Conservation (phyloP, 2,329 filamentous ascomycete species). For the Westerdykella aurantiaca region DNA sequence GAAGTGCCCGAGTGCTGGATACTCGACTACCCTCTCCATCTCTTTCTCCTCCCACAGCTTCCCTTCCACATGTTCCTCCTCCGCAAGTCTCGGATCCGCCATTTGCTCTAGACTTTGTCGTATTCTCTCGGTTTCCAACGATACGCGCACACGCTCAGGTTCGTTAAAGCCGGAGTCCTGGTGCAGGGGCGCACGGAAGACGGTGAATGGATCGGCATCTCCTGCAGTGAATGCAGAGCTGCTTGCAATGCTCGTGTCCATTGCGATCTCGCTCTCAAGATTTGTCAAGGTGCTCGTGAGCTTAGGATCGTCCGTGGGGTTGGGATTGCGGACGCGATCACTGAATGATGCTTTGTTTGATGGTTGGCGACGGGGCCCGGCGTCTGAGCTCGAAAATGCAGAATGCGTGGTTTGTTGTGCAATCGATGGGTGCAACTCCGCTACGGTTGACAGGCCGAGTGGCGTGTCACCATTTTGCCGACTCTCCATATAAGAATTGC, state of each 20-base stretch:
- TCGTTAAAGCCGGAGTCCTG: constrained; percentile 35
- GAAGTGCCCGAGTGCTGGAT: too few relatives aligned
- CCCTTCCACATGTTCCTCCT: constrained; percentile 18
- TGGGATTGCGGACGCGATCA: constrained; percentile 29
- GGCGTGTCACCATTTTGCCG: constrained; percentile 23
- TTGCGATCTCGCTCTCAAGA: constrained; percentile 27
- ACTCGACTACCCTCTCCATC: constrained; percentile 9
- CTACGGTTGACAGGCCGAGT: constrained; percentile 17
- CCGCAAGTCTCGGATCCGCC: constrained; percentile 9
- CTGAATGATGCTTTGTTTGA: constrained; percentile 30
- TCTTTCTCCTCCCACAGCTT: constrained; percentile 23
- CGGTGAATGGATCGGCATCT: background rate
- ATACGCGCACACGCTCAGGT: constrained; percentile 12
- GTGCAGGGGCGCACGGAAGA: constrained; percentile 26
- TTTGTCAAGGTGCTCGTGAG: constrained; percentile 22
- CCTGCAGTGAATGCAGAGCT: background rate
- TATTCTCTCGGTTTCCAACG: constrained; percentile 22
- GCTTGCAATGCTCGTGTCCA: constrained; percentile 10
- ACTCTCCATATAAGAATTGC: constrained; percentile 21
- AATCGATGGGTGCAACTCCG: constrained; percentile 17
- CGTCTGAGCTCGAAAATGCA: background rate
- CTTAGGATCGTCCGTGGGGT: constrained; percentile 10
- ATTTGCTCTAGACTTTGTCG: constrained; percentile 20
- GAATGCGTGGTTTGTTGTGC: constrained; percentile 3
- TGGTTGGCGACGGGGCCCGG: constrained; percentile 9